A percentile compares a stretch with the other conserved stretches of the same genome.
These are phyloP conservation scores for Thielaviopsis populi DNA, from an alignment of 2,329 filamentous ascomycete species.

Conservation along the genomic window DNA sequence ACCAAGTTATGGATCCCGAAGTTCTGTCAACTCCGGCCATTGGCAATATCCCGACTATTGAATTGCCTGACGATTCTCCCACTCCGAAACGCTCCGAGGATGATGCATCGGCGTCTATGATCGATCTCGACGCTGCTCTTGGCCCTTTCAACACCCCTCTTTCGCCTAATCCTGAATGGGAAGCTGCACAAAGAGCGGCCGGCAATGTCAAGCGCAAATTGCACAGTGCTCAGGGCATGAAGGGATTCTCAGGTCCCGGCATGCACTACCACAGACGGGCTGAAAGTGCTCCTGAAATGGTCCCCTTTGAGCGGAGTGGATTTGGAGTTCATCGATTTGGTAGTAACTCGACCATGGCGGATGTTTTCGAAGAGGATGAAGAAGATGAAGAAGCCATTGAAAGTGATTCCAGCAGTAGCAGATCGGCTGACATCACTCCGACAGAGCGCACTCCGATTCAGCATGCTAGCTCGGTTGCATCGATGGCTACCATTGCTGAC, in stretches of 20 bases:
- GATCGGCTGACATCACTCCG: slow-evolving; percentile 15
- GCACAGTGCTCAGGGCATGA: slow-evolving; percentile 61
- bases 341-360: slow-evolving; percentile 62
- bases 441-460: slow-evolving; percentile 13
- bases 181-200: slow-evolving; percentile 46
- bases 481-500: slow-evolving; percentile 14
- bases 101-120: slow-evolving; percentile 62
- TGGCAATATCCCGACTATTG: slow-evolving; percentile 21
- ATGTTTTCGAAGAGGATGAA: slow-evolving; percentile 70
- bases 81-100: slow-evolving; percentile 26
- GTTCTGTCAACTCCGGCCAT: slow-evolving; percentile 2
- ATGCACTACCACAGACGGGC: slow-evolving; percentile 65
- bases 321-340: slow-evolving; percentile 46
- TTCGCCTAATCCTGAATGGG: slow-evolving; percentile 47
- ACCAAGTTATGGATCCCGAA: slow-evolving; percentile 15
- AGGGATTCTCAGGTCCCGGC: slow-evolving; percentile 51
- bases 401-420: slow-evolving; percentile 15
- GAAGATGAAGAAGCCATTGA: slow-evolving; percentile 29
- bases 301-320: slow-evolving; percentile 50
- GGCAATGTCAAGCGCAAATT: slow-evolving; percentile 48
- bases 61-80: slow-evolving; percentile 11
- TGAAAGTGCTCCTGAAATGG: slow-evolving; percentile 67
- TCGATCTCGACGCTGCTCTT: slow-evolving; percentile 85
- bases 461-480: slow-evolving; percentile 13
- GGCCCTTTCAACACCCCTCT: slow-evolving; percentile 80